A percentile compares a stretch with the other conserved stretches of the same genome.
phyloP scores from a whole-genome alignment of 2,329 filamentous ascomycete species.

The Colletotrichum sublineola region DNA sequence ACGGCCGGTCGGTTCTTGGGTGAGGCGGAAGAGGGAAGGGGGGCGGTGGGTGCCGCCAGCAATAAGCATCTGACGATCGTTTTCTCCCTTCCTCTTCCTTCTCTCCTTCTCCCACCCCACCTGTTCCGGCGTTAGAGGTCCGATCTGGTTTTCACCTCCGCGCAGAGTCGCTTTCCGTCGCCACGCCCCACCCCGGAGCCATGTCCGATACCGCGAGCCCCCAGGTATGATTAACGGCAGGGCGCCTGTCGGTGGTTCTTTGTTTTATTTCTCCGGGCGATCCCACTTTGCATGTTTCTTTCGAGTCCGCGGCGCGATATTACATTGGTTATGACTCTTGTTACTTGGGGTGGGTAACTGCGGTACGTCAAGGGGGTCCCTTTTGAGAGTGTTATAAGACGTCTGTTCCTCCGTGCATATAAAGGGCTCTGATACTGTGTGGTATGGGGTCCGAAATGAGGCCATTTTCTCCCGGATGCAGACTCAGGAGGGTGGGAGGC shows the following conservation, averaged over 20 bases:
- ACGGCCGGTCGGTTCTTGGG: not conserved
- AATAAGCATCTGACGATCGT: not conserved
- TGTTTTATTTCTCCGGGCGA: not conserved
- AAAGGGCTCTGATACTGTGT: not conserved
- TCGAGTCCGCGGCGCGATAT: not conserved
- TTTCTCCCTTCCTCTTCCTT: no score
- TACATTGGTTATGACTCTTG: not conserved
- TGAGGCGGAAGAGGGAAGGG: not conserved
- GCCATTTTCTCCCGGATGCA: not conserved
- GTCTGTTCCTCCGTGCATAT: not conserved
- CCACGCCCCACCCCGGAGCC: not conserved
- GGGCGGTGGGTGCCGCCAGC: not conserved
- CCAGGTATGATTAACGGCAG: not conserved
- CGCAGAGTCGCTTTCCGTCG: constrained; percentile 35
- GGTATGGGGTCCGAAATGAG: not conserved
- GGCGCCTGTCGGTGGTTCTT: no score
- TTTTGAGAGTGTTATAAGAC: no score
- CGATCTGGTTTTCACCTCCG: constrained; percentile 6
- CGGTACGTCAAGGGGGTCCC: no score
- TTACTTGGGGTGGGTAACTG: no score
- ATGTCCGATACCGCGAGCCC: not conserved
- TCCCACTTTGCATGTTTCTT: not conserved
- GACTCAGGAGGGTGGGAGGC: not conserved
- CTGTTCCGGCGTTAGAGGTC: not conserved
- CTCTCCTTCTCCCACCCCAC: not conserved